Base-by-base conservation (phyloP, 768 basidiomycete species). In the Hysterangium stoloniferum region DNA sequence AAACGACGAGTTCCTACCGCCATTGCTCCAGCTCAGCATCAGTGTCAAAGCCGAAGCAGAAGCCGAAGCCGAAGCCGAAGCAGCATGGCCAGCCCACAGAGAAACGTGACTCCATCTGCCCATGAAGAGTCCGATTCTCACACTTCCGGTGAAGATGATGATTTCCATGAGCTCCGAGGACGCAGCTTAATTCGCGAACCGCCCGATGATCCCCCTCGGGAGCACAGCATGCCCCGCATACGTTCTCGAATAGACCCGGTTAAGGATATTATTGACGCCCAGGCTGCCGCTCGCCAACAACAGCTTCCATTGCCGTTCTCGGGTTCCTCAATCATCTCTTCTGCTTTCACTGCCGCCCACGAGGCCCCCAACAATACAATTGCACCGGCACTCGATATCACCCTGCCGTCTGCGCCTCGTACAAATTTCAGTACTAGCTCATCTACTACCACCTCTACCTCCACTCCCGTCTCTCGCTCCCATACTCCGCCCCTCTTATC, bases 381-480 rank as follows among this genome's bases (percentile, higher is more conserved):
- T 15, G 19, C 37, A 43, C 22, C 45, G 9, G 45, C 29, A 2
- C 34, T 40, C 33, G 27, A 29, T n/a, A 27, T 17, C 37, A 24
- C 49, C 7, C 41, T 24, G 9, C 49, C 28, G 12, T 25, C 49
- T 2, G 15, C 8, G 3, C 13, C 52, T 20, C 6, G 34, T 17
- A 19, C 43, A 20, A 25, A 13, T n/a, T 47, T 37, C 35, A 37
- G 27, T 20, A 2, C 42, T 35, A 6, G 19, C 48, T 20, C 32
- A 24, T 29, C 22, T 33, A 34, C 45, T 17, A 36, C 25, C 17
- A 31, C 49, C 31, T 43, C 56, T 75, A 77, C 22, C 74, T 76
- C 7, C 71, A 72, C 43, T 68, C 52, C 74, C n/a, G n/a, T n/a
- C 75, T 56, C 71, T 72, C 31, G 76, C 76, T 2, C 64, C 73